Conservation (phyloP, 371 early-diverging fungal species). For the Mycotypha africana region DNA sequence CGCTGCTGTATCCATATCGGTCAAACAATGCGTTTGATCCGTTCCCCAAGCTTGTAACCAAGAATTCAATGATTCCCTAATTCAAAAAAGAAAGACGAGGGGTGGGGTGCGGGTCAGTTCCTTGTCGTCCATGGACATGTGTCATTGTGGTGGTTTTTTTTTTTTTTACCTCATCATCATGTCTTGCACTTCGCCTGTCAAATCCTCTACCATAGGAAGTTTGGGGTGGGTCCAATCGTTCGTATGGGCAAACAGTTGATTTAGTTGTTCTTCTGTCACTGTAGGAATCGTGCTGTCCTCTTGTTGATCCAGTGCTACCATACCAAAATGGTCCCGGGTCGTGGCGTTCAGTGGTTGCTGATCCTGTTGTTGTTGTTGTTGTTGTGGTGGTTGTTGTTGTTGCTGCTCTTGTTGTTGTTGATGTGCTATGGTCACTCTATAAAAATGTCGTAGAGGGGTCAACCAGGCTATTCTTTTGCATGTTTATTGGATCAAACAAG, state of each 20-base stretch:
- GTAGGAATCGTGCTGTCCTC: no score
- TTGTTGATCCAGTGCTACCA: no score
- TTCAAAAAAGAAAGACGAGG: slow-evolving; percentile 3
- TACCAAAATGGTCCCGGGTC: no score
- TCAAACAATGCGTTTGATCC: slow-evolving; percentile 16
- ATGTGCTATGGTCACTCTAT: slow-evolving; percentile 26
- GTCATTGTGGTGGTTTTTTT: not conserved
- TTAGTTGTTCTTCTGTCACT: slow-evolving; percentile 21
- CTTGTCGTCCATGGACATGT: no score
- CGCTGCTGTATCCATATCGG: slow-evolving; percentile 28
- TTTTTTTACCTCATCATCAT: slow-evolving; percentile 34
- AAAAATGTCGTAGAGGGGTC: not conserved
- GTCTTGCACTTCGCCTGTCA: slow-evolving; percentile 41
- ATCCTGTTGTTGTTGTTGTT: slow-evolving; percentile 4
- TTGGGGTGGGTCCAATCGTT: slow-evolving; percentile 11
- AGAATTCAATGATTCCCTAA: slow-evolving; percentile 20
- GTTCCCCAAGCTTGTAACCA: slow-evolving; percentile 31
- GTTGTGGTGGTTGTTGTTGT: not conserved
- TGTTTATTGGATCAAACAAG: no score
- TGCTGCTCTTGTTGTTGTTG: slow-evolving; percentile 6
- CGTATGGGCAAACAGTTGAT: slow-evolving; percentile 18
- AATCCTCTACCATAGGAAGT: slow-evolving; percentile 26
- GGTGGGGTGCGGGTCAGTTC: no score
- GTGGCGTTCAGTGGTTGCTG: not conserved
- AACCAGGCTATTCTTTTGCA: no score